Conservation (phyloP, 116 monocot species). For the Iris pallida region DNA sequence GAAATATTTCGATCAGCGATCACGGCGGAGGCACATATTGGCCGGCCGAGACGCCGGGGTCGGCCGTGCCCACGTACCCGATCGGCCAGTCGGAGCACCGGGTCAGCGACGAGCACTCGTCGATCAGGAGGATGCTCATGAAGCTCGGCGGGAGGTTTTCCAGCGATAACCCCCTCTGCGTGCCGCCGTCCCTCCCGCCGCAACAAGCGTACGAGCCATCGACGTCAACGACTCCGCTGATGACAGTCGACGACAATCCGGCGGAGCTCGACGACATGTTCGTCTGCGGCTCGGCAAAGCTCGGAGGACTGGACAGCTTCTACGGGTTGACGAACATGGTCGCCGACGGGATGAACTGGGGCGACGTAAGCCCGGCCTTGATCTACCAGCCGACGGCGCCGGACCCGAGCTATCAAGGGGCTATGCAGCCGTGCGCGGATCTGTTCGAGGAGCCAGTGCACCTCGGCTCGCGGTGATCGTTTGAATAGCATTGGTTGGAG, state of each 20-base stretch:
- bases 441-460: slow-evolving; percentile 7
- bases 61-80: not conserved
- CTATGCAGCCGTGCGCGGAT: slow-evolving; percentile 9
- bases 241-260: not conserved
- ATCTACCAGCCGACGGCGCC: not conserved
- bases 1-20: no score
- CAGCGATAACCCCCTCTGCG: no score
- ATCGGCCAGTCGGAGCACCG: not conserved
- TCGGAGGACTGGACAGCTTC: slow-evolving; percentile 23
- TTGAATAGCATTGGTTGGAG: no score
- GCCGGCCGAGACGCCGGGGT: not conserved
- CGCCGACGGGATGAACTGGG: slow-evolving; percentile 5
- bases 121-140: slow-evolving; percentile 14
- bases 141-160: slow-evolving; percentile 18
- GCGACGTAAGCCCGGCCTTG: slow-evolving; percentile 5
- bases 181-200: not conserved
- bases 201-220: not conserved
- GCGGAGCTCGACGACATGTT: slow-evolving; percentile 27
- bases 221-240: no score
- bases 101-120: not conserved
- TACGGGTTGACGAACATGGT: not conserved
- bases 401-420: slow-evolving; percentile 13
- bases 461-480: slow-evolving; percentile 4
- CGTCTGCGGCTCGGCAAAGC: slow-evolving; percentile 17
- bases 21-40: no score